Base-by-base conservation (phyloP, 352 stramenopile genomes). In the Paralagenidium karlingii region DNA sequence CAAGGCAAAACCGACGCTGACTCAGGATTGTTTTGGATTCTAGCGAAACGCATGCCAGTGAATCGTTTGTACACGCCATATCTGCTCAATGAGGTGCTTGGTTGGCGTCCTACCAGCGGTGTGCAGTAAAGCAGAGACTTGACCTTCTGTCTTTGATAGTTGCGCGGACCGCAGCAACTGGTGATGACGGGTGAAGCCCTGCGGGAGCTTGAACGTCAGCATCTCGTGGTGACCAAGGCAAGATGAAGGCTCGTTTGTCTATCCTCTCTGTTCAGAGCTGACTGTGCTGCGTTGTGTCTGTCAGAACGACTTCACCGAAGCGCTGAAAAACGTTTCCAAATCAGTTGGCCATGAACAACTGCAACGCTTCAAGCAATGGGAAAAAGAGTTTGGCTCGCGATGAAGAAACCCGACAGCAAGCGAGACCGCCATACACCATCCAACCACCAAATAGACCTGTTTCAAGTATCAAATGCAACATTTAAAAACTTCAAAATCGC, bases 41-140 rank as follows among this genome's bases (percentile, higher is more conserved):
- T 39, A 54, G 75, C 75, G 13, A 89, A 89, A 46, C 74, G 70
- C 13, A 82, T 89, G 71, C 73, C 71, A 10, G 71, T 88, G 11
- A 88, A 85, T 45, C 55, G 74, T 5, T 34, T 88, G 36, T 85
- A 88, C 40, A 85, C 70, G 1, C 68, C 70, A 1, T 61, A 83
- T 24, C 26, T 88, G 3, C 53, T 88, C 15, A 61, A 68, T 24
- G 56, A 75, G 12, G 58, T 83, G 36, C n/a, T n/a, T n/a, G n/a
- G n/a, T n/a, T n/a, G n/a, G n/a, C n/a, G n/a, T n/a, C n/a, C n/a
- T n/a, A n/a, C n/a, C n/a, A n/a, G n/a, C n/a, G n/a, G n/a, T n/a
- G n/a, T n/a, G n/a, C n/a, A n/a, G n/a, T n/a, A n/a, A n/a, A n/a
- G n/a, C n/a, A n/a, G n/a, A n/a, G n/a, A n/a, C n/a, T n/a, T n/a